Evolutionary conservation across 805 yeast species (phyloP).

Genomic region (Candida wancherniae): DNA sequence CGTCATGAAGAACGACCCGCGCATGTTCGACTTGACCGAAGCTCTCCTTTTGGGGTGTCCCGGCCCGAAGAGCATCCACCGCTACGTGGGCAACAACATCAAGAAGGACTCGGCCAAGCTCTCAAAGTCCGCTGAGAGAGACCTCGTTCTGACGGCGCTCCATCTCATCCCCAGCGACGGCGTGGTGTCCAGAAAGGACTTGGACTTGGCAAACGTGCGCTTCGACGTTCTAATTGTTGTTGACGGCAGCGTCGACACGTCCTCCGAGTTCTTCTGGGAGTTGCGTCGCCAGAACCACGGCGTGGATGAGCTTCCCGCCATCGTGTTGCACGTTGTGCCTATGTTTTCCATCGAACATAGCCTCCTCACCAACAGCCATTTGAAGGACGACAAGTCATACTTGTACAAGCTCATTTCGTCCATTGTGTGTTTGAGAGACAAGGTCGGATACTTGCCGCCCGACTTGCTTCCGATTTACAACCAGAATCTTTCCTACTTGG

Average conservation of each 20-base stretch:
- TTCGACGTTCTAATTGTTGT: constrained; percentile 62
- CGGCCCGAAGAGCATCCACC: constrained; percentile 43
- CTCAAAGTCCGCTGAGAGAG: constrained; percentile 14
- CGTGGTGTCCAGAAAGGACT: constrained; percentile 20
- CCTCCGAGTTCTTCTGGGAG: constrained; percentile 23
- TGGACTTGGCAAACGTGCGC: constrained; percentile 19
- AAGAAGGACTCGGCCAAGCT: constrained; percentile 40
- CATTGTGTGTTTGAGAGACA: constrained; percentile 72
- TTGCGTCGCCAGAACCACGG: constrained; percentile 28
- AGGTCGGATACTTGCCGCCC: constrained; percentile 77
- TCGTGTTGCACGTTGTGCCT: constrained; percentile 67
- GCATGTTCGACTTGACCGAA: constrained; percentile 65
- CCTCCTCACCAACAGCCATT: constrained; percentile 41
- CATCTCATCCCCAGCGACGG: constrained; percentile 44
- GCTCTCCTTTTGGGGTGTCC: constrained; percentile 60
- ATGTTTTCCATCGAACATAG: constrained; percentile 83
- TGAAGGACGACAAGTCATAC: constrained; percentile 28
- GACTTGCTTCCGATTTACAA: constrained; percentile 72
- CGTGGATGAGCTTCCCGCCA: constrained; percentile 30
- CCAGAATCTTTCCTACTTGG: constrained; percentile 57
- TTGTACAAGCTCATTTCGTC: constrained; percentile 74
- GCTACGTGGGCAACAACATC: constrained; percentile 60
- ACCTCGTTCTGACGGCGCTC: constrained; percentile 17
- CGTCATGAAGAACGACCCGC: constrained; percentile 61
- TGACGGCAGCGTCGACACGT: constrained; percentile 55